phyloP scores from a whole-genome alignment of 2,329 filamentous ascomycete species.

The Ophiosphaerella korrae region DNA sequence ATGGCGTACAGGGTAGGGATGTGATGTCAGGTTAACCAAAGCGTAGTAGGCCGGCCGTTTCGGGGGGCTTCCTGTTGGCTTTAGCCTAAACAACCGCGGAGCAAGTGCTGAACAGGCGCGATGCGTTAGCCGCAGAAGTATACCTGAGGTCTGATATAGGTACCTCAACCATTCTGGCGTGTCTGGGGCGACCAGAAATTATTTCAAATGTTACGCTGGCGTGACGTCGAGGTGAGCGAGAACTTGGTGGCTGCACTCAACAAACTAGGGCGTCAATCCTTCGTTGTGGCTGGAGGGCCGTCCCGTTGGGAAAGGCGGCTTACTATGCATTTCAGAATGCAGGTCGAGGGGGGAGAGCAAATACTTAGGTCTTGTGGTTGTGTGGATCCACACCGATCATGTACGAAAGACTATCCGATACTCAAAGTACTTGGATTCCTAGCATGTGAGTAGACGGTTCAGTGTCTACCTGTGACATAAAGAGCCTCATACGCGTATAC shows the following conservation, averaged over 20 bases:
- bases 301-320: constrained; percentile 32
- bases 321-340: constrained; percentile 22
- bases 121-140: constrained; percentile 27
- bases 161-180: constrained; percentile 7
- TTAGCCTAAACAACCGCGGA: constrained; percentile 36
- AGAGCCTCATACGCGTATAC: too few relatives aligned
- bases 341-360: constrained; percentile 10
- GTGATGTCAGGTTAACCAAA: constrained; percentile 15
- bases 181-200: constrained; percentile 13
- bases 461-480: too few relatives aligned
- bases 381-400: neutral
- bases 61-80: constrained; percentile 14
- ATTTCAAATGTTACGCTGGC: constrained; percentile 18
- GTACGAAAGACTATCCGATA: neutral
- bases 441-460: too few relatives aligned
- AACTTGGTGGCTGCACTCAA: constrained; percentile 12
- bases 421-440: neutral
- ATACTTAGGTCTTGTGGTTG: neutral
- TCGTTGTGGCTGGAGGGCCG: constrained; percentile 29
- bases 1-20: constrained; percentile 18
- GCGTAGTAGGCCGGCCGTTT: constrained; percentile 27
- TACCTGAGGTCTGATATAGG: constrained; percentile 28
- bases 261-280: constrained; percentile 11
- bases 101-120: constrained; percentile 20
- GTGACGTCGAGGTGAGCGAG: constrained; percentile 18